phyloP scores from a whole-genome alignment of 495 filamentous ascomycete species.

The Lasiosphaeriaceae sp. region DNA sequence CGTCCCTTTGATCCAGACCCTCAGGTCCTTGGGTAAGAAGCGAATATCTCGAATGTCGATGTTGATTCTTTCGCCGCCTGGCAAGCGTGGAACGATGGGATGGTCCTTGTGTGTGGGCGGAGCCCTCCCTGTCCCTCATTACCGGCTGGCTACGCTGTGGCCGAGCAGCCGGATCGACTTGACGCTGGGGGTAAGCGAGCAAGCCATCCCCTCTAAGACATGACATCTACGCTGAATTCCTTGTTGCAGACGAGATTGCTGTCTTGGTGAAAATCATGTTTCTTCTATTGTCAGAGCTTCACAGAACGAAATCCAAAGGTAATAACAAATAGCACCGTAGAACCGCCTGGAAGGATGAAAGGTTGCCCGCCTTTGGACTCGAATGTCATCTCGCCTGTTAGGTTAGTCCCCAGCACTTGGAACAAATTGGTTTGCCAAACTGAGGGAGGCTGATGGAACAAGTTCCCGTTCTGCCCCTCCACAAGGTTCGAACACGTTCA shows the following conservation, averaged over 20 bases:
- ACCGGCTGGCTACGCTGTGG: slow-evolving; percentile 28
- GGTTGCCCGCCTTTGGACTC: no score
- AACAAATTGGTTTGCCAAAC: no score
- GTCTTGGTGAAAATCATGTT: no score
- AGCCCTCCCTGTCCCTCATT: slow-evolving; percentile 9
- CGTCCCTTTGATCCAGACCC: not conserved
- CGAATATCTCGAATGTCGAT: not conserved
- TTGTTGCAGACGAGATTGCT: no score
- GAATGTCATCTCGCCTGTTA: no score
- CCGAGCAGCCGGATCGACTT: slow-evolving; percentile 25
- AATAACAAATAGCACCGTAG: no score
- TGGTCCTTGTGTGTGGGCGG: not conserved
- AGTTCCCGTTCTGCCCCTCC: not conserved
- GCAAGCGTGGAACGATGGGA: not conserved
- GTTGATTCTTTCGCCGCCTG: not conserved
- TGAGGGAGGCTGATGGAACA: not conserved
- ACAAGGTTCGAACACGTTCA: not conserved
- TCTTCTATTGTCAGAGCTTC: no score
- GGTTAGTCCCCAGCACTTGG: no score
- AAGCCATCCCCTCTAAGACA: not conserved
- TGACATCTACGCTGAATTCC: not conserved
- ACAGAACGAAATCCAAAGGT: no score
- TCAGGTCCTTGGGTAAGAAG: not conserved
- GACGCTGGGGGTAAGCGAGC: slow-evolving; percentile 4
- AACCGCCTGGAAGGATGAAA: no score